Conservation (phyloP, 768 basidiomycete species). For the Fomitopsis pulvina region DNA sequence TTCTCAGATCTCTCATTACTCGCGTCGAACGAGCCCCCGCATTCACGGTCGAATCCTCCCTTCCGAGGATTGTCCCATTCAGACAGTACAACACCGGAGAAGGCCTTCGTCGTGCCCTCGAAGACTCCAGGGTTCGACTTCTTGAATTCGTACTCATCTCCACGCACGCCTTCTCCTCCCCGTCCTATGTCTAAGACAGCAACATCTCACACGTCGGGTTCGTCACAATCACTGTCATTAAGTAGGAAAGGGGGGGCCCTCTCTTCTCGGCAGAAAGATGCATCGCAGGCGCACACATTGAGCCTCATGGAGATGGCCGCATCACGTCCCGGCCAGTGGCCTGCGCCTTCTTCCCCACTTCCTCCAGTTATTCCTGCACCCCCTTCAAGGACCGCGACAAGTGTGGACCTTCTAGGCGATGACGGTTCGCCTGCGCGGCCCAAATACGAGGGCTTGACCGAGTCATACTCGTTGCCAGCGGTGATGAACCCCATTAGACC, state of each 20-base stretch:
- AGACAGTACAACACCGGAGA: slow-evolving; percentile 17
- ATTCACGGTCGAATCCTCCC: slow-evolving; percentile 5
- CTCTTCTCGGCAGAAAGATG: too few species aligned
- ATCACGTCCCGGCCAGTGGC: slow-evolving; percentile 37
- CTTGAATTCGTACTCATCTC: slow-evolving; percentile 34
- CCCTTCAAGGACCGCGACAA: slow-evolving; percentile 9
- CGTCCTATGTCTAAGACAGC: slow-evolving; percentile 16
- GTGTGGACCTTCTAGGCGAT: slow-evolving; percentile 25
- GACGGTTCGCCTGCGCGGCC: slow-evolving; percentile 12
- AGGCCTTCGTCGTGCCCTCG: slow-evolving; percentile 15
- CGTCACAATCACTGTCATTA: too few species aligned
- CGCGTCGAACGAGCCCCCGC: background rate
- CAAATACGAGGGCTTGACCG: background rate
- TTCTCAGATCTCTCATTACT: background rate
- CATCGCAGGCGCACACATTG: slow-evolving; percentile 50
- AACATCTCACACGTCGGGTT: background rate
- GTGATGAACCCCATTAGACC: background rate
- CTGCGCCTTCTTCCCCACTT: slow-evolving; percentile 40
- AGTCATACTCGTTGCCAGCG: background rate
- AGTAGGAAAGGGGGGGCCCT: too few species aligned
- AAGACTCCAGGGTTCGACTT: slow-evolving; percentile 31
- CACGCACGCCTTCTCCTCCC: slow-evolving; percentile 40
- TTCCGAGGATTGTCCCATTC: slow-evolving; percentile 8
- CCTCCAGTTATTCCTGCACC: slow-evolving; percentile 28
- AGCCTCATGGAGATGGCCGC: slow-evolving; percentile 54